Base-by-base conservation (phyloP, 768 basidiomycete species). In the Tephrocybe rancida region DNA sequence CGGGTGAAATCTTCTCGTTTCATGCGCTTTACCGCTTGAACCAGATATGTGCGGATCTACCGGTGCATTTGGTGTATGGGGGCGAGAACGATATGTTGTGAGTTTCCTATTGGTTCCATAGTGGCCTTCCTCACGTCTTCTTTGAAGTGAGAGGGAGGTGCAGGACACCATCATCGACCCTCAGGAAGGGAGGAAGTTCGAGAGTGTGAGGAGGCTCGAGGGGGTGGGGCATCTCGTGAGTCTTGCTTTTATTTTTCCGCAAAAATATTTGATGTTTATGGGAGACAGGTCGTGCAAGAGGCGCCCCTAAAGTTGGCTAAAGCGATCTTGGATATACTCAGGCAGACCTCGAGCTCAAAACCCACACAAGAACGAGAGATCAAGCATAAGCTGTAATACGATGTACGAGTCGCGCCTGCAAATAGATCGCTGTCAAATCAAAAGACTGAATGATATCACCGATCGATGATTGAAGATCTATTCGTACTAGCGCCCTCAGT, bases 161-260 rank as follows among this genome's bases (percentile, higher is more conserved):
- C 66, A 67, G 46, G 65, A 68, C 24, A 65, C 67, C 3, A 46
- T 69, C 25, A 58, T 66, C 9, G 61, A 65, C 32, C 57, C 61
- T 8, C 52, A 65, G 30, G 64, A 64, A 51, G 62, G 65, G 3
- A 59, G 69, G 24, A 58, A 50, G 3, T 65, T 66, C 24, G 64
- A 67, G 1, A 67, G 67, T 22, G 56, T 72, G 16, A 67, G 60
- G 5, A 45, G 64, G 5, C 46, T 70, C 4, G 58, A 63, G 29
- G 65, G 63, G 13, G 67, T 57, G 22, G 72, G 70, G 1, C 70
- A 73, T 55, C 48, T 73, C 59, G 70, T 72, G 35, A 41, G 37
- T 7, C 39, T 30, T 25, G 5, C n/a, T 50, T 38, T 41, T 10
- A 7, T 35, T 22, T 21, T 21, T 13, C 18, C 39, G 25, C 35